phyloP scores from a whole-genome alignment of 1,139 yeast species.

The Suhomyces bokatorum region DNA sequence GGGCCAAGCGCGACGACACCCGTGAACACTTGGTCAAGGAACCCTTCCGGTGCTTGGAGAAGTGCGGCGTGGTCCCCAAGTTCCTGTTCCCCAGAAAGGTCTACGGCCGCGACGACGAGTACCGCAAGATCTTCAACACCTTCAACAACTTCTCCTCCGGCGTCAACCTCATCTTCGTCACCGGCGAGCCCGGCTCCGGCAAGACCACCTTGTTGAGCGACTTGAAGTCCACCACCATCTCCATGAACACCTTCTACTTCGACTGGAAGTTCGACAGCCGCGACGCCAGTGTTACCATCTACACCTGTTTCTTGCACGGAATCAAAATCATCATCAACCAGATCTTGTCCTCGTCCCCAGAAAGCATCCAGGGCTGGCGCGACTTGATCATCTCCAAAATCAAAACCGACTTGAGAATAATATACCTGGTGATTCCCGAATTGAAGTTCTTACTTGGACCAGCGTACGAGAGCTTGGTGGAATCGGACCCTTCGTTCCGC shows the following conservation, averaged over 20 bases:
- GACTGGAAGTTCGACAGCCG: slow-evolving; percentile 42
- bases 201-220: slow-evolving; percentile 48
- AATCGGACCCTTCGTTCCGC: slow-evolving; percentile 7
- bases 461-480: slow-evolving; percentile 31
- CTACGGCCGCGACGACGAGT: slow-evolving; percentile 39
- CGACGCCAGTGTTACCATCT: slow-evolving; percentile 30
- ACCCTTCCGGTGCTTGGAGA: slow-evolving; percentile 3
- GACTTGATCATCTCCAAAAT: slow-evolving; percentile 41
- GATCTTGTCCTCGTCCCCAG: slow-evolving; percentile 41
- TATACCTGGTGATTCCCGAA: slow-evolving; percentile 49
- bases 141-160: slow-evolving; percentile 25
- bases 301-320: slow-evolving; percentile 34
- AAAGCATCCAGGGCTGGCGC: slow-evolving; percentile 44
- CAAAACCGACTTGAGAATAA: slow-evolving; percentile 44
- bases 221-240: slow-evolving; percentile 37
- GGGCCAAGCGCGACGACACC: slow-evolving; percentile 9
- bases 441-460: slow-evolving; percentile 46
- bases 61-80: slow-evolving; percentile 19
- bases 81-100: slow-evolving; percentile 32
- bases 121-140: slow-evolving; percentile 25
- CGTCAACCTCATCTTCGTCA: slow-evolving; percentile 35
- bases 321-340: slow-evolving; percentile 44
- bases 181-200: slow-evolving; percentile 52
- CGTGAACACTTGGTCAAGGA: slow-evolving; percentile 9
- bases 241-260: slow-evolving; percentile 40